Evolutionary conservation across 768 basidiomycete genomes (phyloP), one percentile per base, ranked within the genome.

Genomic region (Tricholoma bakamatsutake): DNA sequence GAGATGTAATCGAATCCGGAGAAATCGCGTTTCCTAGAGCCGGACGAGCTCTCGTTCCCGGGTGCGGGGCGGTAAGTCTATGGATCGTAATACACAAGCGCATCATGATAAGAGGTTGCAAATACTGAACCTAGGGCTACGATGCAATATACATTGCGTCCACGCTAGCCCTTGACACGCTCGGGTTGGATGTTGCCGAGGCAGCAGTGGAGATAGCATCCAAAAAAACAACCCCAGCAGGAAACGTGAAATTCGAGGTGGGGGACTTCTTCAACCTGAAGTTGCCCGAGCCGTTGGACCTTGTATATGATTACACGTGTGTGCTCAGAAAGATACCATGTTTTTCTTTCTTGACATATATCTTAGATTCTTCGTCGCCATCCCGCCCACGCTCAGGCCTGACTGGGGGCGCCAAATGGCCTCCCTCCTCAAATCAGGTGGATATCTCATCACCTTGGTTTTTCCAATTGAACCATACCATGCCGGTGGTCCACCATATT

Each of bases 301-400:
- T 88, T 12, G 70, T 85, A 5, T 85, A 82, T 61, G 87, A 88
- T 65, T 85, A 85, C 64, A 87, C 86, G 80, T 78, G 54, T 37
- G 71, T 63, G 61, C 61, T 8, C 17, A 27, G 4, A 17, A 3
- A 35, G 10, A 39, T 47, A 31, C 47, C 42, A 54, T 35, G 18
- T 15, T 30, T 28, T 18, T 27, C 17, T 33, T 40, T 3, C 28
- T 24, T 31, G 31, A 31, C 31, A 13, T 43, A 24, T 46, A 8
- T n/a, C 11, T 28, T 28, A 86, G 84, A 1, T 88, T 89, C 71
- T 89, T 90, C 66, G 84, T 84, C 42, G 87, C 88, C 1, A 81
- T 90, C 18, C 81, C 80, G 0, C 87, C 84, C 0, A 56, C 68
- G 2, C 71, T 66, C 35, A 76, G 88, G 10, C 43, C 59, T 2